phyloP scores from a whole-genome alignment of 2,329 filamentous ascomycete genomes.

The Neonectria coccinea region DNA sequence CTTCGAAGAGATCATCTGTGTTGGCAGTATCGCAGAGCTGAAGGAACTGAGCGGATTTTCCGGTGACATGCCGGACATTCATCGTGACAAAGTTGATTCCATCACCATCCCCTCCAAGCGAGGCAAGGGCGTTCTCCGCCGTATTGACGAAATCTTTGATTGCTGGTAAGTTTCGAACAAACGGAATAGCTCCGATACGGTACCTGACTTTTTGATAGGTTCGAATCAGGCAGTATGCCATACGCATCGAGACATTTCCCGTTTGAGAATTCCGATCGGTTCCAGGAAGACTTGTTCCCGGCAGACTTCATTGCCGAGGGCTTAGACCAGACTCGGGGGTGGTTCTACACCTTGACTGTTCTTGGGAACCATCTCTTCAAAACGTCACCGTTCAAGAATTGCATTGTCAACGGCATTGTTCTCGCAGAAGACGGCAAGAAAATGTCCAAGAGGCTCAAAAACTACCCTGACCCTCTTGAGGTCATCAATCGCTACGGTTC shows the following conservation, averaged over 20 bases:
- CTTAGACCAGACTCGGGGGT: slow-evolving; percentile 46
- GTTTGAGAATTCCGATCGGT: slow-evolving; percentile 35
- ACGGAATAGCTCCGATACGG: too few relatives aligned
- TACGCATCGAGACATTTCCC: slow-evolving; percentile 45
- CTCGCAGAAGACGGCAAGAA: slow-evolving; percentile 47
- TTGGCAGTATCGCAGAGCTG: slow-evolving; percentile 42
- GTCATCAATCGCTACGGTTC: slow-evolving; percentile 42
- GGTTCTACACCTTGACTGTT: slow-evolving; percentile 46
- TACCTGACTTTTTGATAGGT: too few relatives aligned
- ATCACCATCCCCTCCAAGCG: slow-evolving; percentile 44
- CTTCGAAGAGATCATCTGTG: slow-evolving; percentile 42
- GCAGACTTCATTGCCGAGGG: slow-evolving; percentile 47
- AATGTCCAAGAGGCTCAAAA: slow-evolving; percentile 47
- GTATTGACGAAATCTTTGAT: slow-evolving; percentile 46
- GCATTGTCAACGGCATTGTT: slow-evolving; percentile 45
- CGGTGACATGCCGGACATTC: slow-evolving; percentile 39
- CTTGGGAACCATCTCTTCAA: slow-evolving; percentile 43
- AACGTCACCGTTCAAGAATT: slow-evolving; percentile 45
- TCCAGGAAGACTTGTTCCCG: slow-evolving; percentile 37
- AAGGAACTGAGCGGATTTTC: slow-evolving; percentile 41
- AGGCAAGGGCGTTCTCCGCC: slow-evolving; percentile 41
- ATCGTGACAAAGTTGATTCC: slow-evolving; percentile 43
- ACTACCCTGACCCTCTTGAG: slow-evolving; percentile 41
- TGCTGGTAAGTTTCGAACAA: slow-evolving; percentile 34
- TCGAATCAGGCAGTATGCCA: slow-evolving; percentile 46